These are phyloP conservation scores for Cryptococcus maquisensis DNA, from an alignment of 1,284 basidiomycete species.

Conservation along the genomic window DNA sequence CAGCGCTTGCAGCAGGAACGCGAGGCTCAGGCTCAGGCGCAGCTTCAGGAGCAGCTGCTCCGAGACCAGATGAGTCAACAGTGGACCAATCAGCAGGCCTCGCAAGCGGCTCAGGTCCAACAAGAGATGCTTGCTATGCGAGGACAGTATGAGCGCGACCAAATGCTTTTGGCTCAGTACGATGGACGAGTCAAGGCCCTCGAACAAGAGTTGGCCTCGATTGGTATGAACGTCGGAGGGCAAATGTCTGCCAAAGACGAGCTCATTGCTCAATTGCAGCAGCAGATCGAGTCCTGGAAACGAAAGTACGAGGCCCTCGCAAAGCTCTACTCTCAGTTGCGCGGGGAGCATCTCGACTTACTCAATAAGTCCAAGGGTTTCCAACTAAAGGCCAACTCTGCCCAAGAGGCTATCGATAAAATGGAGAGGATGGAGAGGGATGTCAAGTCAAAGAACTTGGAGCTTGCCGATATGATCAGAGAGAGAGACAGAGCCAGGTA, in stretches of 20 bases:
- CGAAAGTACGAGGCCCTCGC: slow-evolving; percentile 99
- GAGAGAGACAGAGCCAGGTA: slow-evolving; percentile 95
- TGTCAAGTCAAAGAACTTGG: slow-evolving; percentile 95
- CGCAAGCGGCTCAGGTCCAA: slow-evolving; percentile 66
- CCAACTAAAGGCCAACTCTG: slow-evolving; percentile 97
- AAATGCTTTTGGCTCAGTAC: slow-evolving; percentile 97
- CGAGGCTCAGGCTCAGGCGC: slow-evolving; percentile 82
- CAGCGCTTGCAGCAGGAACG: slow-evolving; percentile 63
- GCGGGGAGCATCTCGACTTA: slow-evolving; percentile 96
- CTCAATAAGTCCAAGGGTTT: slow-evolving; percentile 94
- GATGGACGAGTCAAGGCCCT: slow-evolving; percentile 94
- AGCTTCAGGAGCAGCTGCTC: slow-evolving; percentile 75
- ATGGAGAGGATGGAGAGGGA: slow-evolving; percentile 99
- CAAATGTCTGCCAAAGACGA: slow-evolving; percentile 94
- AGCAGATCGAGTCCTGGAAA: slow-evolving; percentile 94
- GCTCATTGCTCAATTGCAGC: slow-evolving; percentile 89
- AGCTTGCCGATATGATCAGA: slow-evolving; percentile 97
- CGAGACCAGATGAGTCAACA: slow-evolving; percentile 71
- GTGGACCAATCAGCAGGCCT: slow-evolving; percentile 58
- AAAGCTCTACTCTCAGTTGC: slow-evolving; percentile 96
- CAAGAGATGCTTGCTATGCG: slow-evolving; percentile 87
- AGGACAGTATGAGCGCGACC: slow-evolving; percentile 96
- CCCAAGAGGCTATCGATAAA: slow-evolving; percentile 96
- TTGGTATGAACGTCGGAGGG: slow-evolving; percentile 74
- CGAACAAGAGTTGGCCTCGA: slow-evolving; percentile 80